Evolutionary conservation across 306 rosid genomes (phyloP), one percentile per base, ranked within the genome.

Genomic region (Prunus kanzakura): DNA sequence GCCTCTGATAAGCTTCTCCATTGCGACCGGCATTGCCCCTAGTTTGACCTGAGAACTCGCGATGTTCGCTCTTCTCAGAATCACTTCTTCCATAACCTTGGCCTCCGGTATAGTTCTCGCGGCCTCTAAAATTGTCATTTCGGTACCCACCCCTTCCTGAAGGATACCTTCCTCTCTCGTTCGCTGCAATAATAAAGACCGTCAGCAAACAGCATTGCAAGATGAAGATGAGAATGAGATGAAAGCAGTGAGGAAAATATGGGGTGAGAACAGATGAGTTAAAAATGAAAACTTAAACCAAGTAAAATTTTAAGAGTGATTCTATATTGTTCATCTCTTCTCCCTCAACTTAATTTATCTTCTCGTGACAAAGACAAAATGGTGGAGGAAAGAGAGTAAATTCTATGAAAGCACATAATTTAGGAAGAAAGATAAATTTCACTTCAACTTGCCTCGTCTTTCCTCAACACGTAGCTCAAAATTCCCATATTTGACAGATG

Each of bases 81-180:
- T 93, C 97, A 15, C 87, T 86, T 81, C 91, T 80, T 1, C 69
- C 50, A 35, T 62, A 77, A 63, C 97, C 87, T 64, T 87, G 84
- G 30, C 84, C 78, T 1, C 96, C 88, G 1, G 74, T 67, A 6
- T 56, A 88, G 80, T 77, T 82, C 8, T 68, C 86, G 12, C 92
- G 97, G 50, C 83, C 80, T 83, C 93, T 80, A 56, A 80, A 93
- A 63, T 67, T 83, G 43, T 90, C 97, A 70, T 86, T 89, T 25
- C 90, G 83, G 73, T 52, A 86, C 29, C 93, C 93, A 41, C 90
- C 85, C 19, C 91, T 81, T 18, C 97, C 97, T 4, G 89, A 88
- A 66, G 89, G 50, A 72, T 80, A 84, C 69, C 83, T 79, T 29
- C 61, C 89, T 69, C 88, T 80, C 30, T 92, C 91, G 72, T 85